phyloP scores from a whole-genome alignment of 2,329 filamentous ascomycete genomes.

The Ceratocystis cacaofunesta region DNA sequence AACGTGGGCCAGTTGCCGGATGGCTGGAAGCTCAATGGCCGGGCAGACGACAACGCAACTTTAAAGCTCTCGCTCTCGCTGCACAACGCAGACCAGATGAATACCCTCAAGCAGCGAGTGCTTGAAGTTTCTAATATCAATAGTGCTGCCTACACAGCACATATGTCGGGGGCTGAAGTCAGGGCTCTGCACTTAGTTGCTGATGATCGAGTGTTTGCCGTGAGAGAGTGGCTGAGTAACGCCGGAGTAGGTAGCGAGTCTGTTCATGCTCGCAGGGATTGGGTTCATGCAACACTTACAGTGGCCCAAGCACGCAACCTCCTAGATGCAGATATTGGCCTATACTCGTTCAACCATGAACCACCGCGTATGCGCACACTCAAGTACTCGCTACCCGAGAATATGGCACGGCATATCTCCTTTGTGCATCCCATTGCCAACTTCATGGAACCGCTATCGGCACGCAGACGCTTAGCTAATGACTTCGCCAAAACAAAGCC shows the following conservation, averaged over 20 bases:
- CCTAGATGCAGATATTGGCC: constrained; percentile 25
- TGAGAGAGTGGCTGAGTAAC: constrained; percentile 30
- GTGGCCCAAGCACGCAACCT: constrained; percentile 28
- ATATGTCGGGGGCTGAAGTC: constrained; percentile 27
- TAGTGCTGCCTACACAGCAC: constrained; percentile 30
- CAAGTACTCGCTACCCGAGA: constrained; percentile 31
- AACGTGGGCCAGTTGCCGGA: constrained; percentile 13
- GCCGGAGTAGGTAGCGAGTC: constrained; percentile 24
- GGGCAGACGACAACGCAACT: neutral
- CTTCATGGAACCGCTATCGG: constrained; percentile 30
- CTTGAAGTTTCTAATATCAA: constrained; percentile 29
- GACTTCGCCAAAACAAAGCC: constrained; percentile 20
- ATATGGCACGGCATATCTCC: constrained; percentile 27
- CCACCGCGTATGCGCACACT: constrained; percentile 30
- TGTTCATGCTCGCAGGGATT: constrained; percentile 25
- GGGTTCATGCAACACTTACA: constrained; percentile 30
- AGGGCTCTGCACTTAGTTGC: constrained; percentile 26
- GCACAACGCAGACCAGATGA: constrained; percentile 16
- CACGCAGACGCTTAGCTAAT: neutral
- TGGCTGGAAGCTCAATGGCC: constrained; percentile 15
- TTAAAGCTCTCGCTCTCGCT: constrained; percentile 17
- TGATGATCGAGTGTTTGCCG: constrained; percentile 24
- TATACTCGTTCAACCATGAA: constrained; percentile 30
- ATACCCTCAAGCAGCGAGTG: constrained; percentile 14
- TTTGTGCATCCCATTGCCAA: constrained; percentile 36